phyloP scores from a whole-genome alignment of 257 asterid genomes.

The Rauvolfia tetraphylla region DNA sequence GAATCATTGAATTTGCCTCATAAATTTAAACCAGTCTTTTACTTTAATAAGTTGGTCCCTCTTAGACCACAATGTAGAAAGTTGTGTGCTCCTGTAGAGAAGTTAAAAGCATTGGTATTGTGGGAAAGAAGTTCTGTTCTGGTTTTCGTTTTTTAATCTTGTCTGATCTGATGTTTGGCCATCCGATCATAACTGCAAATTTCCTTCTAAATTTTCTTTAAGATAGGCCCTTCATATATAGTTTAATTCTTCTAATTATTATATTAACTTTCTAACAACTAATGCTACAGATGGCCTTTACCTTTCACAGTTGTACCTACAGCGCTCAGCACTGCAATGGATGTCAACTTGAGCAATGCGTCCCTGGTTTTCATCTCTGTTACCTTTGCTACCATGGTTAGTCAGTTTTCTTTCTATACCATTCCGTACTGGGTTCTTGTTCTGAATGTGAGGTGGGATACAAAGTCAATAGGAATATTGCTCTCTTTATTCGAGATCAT shows the following conservation, averaged over 20 bases:
- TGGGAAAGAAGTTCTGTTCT: neutral
- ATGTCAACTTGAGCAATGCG: constrained; percentile 89
- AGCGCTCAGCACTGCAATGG: constrained; percentile 98
- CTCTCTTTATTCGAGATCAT: neutral
- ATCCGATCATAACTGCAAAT: neutral
- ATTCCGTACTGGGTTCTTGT: neutral
- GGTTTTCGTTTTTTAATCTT: neutral
- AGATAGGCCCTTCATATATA: neutral
- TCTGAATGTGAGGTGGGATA: neutral
- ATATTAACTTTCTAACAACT: constrained; percentile 75
- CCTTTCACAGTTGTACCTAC: constrained; percentile 99
- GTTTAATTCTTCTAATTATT: constrained; percentile 26
- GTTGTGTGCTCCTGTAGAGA: neutral
- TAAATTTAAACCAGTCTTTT: constrained; percentile 6
- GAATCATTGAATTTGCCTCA: neutral
- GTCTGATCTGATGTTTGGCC: neutral
- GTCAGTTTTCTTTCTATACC: constrained; percentile 35
- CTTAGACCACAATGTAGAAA: neutral
- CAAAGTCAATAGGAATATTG: neutral
- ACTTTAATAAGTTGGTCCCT: neutral
- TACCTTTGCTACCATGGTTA: constrained; percentile 97
- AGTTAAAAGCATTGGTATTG: neutral
- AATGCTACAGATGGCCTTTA: constrained; percentile 93
- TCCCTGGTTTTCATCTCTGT: constrained; percentile 98
- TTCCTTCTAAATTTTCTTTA: neutral